phyloP scores from a whole-genome alignment of 2,329 filamentous ascomycete species.

The Scedosporium aurantiacum region DNA sequence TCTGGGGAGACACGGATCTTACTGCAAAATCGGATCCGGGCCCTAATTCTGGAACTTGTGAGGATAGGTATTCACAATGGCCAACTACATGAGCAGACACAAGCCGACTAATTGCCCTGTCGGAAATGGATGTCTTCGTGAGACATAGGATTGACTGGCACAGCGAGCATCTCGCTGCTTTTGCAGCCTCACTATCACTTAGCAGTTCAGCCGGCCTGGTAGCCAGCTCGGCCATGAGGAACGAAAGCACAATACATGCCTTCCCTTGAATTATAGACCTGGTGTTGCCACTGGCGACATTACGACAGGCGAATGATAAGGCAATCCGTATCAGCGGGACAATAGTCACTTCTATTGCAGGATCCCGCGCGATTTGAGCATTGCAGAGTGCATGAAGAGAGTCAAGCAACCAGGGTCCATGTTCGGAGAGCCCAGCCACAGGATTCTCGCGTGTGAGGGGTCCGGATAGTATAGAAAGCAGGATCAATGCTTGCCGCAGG shows the following conservation, averaged over 20 bases:
- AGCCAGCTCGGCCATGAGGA: constrained; percentile 29
- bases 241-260: constrained; percentile 1
- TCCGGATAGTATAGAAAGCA: background rate
- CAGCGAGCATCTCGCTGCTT: constrained; percentile 21
- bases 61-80: constrained; percentile 19
- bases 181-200: constrained; percentile 16
- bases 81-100: constrained; percentile 31
- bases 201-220: constrained; percentile 20
- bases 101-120: constrained; percentile 25
- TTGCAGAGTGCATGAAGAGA: constrained; percentile 4
- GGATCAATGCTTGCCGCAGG: background rate
- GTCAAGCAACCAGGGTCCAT: constrained; percentile 5
- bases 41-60: constrained; percentile 21
- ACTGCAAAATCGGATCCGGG: constrained; percentile 29
- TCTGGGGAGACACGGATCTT: constrained; percentile 5
- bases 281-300: background rate
- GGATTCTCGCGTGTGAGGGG: background rate
- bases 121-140: constrained; percentile 21
- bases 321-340: constrained; percentile 1
- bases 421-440: background rate
- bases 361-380: constrained; percentile 1
- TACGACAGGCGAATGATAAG: background rate
- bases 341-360: constrained; percentile 2
- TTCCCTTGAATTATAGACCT: constrained; percentile 2
- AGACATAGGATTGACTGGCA: constrained; percentile 28